Evolutionary conservation across 179 eudicot species (phyloP), one percentile per base, ranked within the genome.

Genomic region (Beta macrorhiza): DNA sequence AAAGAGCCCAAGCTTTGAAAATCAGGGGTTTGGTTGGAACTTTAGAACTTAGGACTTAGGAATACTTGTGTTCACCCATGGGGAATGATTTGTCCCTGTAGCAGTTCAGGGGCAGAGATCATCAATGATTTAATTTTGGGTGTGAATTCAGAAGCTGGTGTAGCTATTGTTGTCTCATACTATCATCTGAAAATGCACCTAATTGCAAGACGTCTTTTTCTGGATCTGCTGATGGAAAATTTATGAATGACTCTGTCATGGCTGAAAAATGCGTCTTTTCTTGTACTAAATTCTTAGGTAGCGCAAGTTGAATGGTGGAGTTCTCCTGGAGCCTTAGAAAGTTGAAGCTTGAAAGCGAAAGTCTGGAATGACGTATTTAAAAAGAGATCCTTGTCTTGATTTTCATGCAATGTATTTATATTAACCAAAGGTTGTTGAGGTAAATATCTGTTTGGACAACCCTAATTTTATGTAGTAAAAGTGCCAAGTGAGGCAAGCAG

Each of bases 381-480:
- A 37, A 76, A 72, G 56, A 22, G 85, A 84, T 52, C 74, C 47
- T 56, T 76, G 16, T 65, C 67, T 22, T 51, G 67, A 86, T 57
- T 67, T 25, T 65, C n/a, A 57, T 57, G 13, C 74, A 45, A 76
- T 77, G 45, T 67, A 29, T 49, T 73, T 73, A 17, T 72, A 65
- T 37, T 72, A 83, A 73, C 49, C 84, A 25, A 82, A 73, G 71
- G 55, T 75, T 44, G 74, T 61, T 51, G 83, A 72, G 71, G 78
- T 57, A 63, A 55, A 25, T 45, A 78, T 67, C 67, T 67, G 7
- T 75, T 81, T 80, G 70, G 79, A 74, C 84, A 78, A 82, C 52
- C 19, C 15, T 73, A 75, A 44, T 67, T 77, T 75, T 77, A 68
- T 56, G 80, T 53, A 62, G 15, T 62, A 17, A 20, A 1, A 16